These are phyloP conservation scores for Vararia minispora DNA, from an alignment of 768 basidiomycete genomes.

Conservation along the genomic window DNA sequence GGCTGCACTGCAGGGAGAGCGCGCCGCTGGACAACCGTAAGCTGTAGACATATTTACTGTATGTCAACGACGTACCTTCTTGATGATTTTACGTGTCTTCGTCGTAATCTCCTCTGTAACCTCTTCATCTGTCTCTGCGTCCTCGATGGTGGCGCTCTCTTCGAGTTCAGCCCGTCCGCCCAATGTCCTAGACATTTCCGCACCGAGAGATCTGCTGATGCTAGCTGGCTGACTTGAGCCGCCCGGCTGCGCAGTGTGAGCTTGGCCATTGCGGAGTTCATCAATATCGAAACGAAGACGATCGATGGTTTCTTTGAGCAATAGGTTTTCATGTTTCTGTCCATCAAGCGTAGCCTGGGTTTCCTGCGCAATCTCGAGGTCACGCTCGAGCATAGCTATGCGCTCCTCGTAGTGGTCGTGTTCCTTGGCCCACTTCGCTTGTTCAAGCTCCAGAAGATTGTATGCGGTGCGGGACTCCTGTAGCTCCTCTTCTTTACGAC, in stretches of 20 bases:
- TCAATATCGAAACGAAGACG: slow-evolving; percentile 91
- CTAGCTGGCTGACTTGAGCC: slow-evolving; percentile 42
- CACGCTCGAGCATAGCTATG: slow-evolving; percentile 56
- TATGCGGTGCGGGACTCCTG: slow-evolving; percentile 50
- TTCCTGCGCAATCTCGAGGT: slow-evolving; percentile 58
- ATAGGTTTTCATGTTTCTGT: slow-evolving; percentile 90
- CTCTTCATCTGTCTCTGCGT: too few species aligned
- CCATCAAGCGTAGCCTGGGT: slow-evolving; percentile 71
- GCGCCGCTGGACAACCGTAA: too few species aligned
- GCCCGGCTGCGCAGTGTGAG: slow-evolving; percentile 22
- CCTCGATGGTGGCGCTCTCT: too few species aligned
- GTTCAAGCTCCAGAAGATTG: slow-evolving; percentile 53
- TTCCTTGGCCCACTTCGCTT: slow-evolving; percentile 53
- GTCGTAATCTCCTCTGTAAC: slow-evolving; percentile 39
- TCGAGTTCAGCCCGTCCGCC: slow-evolving; percentile 26
- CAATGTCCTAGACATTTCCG: slow-evolving; percentile 59
- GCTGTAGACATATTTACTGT: too few species aligned
- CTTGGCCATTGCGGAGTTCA: slow-evolving; percentile 56
- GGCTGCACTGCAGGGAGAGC: too few species aligned
- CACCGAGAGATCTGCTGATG: slow-evolving; percentile 65
- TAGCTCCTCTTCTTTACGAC: slow-evolving; percentile 65
- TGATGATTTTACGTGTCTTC: slow-evolving; percentile 67
- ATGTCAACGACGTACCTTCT: slow-evolving; percentile 56
- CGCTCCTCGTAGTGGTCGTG: slow-evolving; percentile 64
- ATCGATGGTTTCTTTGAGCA: slow-evolving; percentile 94